A percentile compares a stretch with the other conserved stretches of the same genome.
phyloP scores from a whole-genome alignment of 2,329 filamentous ascomycete species.

The Nemania sp. region DNA sequence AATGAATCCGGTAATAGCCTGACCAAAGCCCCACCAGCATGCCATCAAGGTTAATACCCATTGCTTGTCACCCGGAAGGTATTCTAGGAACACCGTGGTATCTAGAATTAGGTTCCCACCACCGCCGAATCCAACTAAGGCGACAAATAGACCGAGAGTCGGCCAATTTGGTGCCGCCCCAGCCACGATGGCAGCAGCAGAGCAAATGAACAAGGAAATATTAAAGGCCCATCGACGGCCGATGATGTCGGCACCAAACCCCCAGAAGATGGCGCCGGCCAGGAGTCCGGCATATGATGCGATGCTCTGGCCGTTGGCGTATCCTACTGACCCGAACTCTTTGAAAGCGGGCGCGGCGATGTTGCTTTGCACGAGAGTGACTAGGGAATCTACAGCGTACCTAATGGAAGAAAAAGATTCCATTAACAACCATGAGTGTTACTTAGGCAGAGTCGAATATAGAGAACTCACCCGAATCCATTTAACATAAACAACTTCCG shows the following conservation, averaged over 20 bases:
- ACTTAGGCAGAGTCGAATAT: background rate
- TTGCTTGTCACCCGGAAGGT: constrained; percentile 65
- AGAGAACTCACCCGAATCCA: constrained; percentile 64
- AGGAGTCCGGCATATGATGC: constrained; percentile 65
- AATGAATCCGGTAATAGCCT: constrained; percentile 61
- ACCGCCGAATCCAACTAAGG: constrained; percentile 71
- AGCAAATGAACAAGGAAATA: constrained; percentile 71
- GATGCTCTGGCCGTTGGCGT: constrained; percentile 69
- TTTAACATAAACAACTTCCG: constrained; percentile 71
- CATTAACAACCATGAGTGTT: constrained; percentile 1
- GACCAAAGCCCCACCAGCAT: constrained; percentile 64
- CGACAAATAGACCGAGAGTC: constrained; percentile 72
- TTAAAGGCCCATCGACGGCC: constrained; percentile 78
- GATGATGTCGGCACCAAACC: constrained; percentile 74
- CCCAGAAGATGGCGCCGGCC: constrained; percentile 74
- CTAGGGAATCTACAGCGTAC: constrained; percentile 68
- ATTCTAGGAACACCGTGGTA: constrained; percentile 64
- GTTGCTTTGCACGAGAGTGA: constrained; percentile 72
- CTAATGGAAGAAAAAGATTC: constrained; percentile 45
- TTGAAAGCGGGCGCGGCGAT: constrained; percentile 68
- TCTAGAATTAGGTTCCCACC: constrained; percentile 74
- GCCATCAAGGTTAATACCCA: constrained; percentile 75
- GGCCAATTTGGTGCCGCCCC: constrained; percentile 76
- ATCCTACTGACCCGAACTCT: constrained; percentile 69
- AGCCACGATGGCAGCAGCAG: constrained; percentile 71